Evolutionary conservation across 2,329 filamentous ascomycete species (phyloP), one percentile per base, ranked within the genome.

Genomic region (Helotiales sp.): DNA sequence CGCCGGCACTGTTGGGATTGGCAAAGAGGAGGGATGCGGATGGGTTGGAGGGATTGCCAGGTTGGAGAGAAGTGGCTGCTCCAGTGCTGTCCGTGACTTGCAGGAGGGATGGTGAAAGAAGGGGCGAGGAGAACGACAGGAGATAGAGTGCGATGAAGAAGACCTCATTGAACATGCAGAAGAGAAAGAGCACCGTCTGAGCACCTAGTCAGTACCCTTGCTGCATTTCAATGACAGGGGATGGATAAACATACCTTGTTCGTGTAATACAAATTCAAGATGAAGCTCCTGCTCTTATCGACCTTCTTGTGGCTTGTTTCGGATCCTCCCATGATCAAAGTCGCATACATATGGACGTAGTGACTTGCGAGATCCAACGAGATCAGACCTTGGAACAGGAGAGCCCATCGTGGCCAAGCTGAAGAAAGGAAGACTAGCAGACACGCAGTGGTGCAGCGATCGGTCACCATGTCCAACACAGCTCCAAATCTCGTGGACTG

Each of bases 121-220:
- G 87, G 1, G 95, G 95, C 65, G 93, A 97, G 66, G 92, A 96
- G 85, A 99, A 99, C 75, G 94, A 97, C 67, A 99, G 90, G 63
- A 99, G 91, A 83, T 99, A 99, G 69, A 99, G 89, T 32, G 93
- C 94, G 78, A 99, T 97, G 85, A 99, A 99, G 86, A 97, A 99
- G 71, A 94, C 82, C 81, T 99, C 96, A 80, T 99, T 99, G 72
- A 97, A 82, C 66, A 88, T 86, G 84, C 96, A 99, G 81, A 93
- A 92, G 69, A 93, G 81, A 82, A 99, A 99, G 49, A 99, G 86
- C 54, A 99, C 94, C 63, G 85, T 91, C 95, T 97, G 73, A 69
- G n/a, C 43, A 50, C 45, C 26, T 57, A 30, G 45, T 69, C 64
- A 67, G 61, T 63, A 67, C 30, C 28, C 47, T 55, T 66, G 58